Percentiles rank a stretch among this genome's conserved stretches.
phyloP scores from a whole-genome alignment of 306 rosid species.

The Quercus cerris region DNA sequence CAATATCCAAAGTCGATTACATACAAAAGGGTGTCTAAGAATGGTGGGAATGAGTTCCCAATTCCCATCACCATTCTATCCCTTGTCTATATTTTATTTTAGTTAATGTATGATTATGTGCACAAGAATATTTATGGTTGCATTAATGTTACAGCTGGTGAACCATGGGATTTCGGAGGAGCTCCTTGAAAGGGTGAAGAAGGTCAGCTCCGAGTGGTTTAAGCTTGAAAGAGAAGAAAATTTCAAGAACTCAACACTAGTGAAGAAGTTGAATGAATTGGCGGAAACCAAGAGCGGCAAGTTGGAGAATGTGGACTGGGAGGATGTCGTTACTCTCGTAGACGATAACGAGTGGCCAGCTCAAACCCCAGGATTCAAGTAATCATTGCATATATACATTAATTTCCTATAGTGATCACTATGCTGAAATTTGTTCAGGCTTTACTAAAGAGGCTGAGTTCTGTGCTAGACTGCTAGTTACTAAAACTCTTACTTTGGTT shows the following conservation, averaged over 20 bases:
- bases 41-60: background rate
- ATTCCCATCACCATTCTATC: background rate
- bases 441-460: background rate
- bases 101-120: background rate
- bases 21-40: background rate
- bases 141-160: slow-evolving; percentile 59
- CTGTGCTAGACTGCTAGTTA: background rate
- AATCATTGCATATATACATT: slow-evolving; percentile 12
- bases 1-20: background rate
- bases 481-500: background rate
- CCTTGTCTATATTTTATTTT: background rate
- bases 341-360: slow-evolving; percentile 80
- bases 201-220: slow-evolving; percentile 58
- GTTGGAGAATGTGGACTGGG: slow-evolving; percentile 80
- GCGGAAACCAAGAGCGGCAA: slow-evolving; percentile 48
- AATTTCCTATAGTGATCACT: background rate
- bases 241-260: slow-evolving; percentile 57
- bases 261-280: slow-evolving; percentile 49
- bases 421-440: background rate
- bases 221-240: slow-evolving; percentile 75
- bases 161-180: slow-evolving; percentile 91
- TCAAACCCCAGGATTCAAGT: slow-evolving; percentile 74
- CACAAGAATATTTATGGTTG: background rate
- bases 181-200: slow-evolving; percentile 91
- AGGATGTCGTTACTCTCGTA: slow-evolving; percentile 79